Evolutionary conservation across 345 rosid species (phyloP).

Genomic region (Heritiera fomes): DNA sequence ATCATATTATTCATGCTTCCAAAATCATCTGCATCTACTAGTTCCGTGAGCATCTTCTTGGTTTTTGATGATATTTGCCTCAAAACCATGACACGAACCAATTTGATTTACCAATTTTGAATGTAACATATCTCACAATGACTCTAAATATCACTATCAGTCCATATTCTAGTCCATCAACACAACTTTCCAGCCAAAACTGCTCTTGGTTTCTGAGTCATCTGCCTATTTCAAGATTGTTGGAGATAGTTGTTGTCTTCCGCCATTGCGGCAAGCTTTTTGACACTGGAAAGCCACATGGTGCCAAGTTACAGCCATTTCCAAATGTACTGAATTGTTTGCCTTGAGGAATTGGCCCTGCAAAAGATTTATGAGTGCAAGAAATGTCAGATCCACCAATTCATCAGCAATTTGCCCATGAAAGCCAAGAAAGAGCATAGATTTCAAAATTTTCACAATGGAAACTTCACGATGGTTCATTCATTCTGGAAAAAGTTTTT

Average conservation of each 20-base stretch:
- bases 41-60: background rate
- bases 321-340: background rate
- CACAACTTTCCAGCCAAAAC: background rate
- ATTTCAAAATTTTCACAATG: no score
- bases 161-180: background rate
- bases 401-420: no score
- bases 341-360: background rate
- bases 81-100: background rate
- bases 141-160: background rate
- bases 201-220: background rate
- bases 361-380: no score
- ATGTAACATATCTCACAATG: background rate
- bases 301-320: background rate
- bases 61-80: background rate
- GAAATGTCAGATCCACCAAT: no score
- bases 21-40: background rate
- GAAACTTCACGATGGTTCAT: no score
- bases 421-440: no score
- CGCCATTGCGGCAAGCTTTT: background rate
- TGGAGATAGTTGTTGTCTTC: background rate
- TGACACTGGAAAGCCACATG: background rate
- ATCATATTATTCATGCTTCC: no score
- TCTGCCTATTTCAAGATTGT: background rate
- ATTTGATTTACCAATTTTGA: no score
- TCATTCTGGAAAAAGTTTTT: no score